Evolutionary conservation across 495 filamentous ascomycete genomes (phyloP), one percentile per base, ranked within the genome.

Genomic region (Neurospora intermedia): DNA sequence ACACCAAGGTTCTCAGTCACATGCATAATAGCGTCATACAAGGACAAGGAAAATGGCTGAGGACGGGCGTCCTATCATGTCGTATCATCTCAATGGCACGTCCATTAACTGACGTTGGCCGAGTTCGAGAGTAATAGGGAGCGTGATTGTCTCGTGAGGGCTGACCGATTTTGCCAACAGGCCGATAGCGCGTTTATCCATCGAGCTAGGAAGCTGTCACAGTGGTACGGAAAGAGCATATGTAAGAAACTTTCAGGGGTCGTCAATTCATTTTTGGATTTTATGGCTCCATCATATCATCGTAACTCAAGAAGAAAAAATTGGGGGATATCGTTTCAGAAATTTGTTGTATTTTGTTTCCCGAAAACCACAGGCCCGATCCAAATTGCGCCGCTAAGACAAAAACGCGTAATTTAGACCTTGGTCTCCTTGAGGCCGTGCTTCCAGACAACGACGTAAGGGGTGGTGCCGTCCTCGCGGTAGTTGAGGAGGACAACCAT

Each of bases 401-500:
- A 66, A 16, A 66, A 46, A 69, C 48, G 54, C 54, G 20, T 66
- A 39, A 54, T 72, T 89, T 93, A 99, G 74, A 98, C 95, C 90
- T 99, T 99, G 87, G 89, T 88, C 86, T 91, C 91, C 75, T 84
- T 87, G 77, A 99, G 85, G 77, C 96, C 96, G 83, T 98, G 91
- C 89, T 97, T 98, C 96, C 96, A 99, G 86, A 97, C 85, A 74
- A 88, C 90, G 71, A 97, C 87, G 78, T 86, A 99, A 43, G 96
- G 96, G 39, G 95, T 98, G 74, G 91, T 82, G 82, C 96, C 96
- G 77, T 98, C 96, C 80, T 96, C 94, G 78, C 95, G 94, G 87
- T 97, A 99, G 86, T 98, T 95, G 81, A 98, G 91, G 72, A 98
- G 93, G 72, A 96, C 87, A 79, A 97, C 88, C 96, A 99, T 98